Base-by-base conservation (phyloP, 1,284 basidiomycete species). In the Sporisorium iseilematis-ciliati region DNA sequence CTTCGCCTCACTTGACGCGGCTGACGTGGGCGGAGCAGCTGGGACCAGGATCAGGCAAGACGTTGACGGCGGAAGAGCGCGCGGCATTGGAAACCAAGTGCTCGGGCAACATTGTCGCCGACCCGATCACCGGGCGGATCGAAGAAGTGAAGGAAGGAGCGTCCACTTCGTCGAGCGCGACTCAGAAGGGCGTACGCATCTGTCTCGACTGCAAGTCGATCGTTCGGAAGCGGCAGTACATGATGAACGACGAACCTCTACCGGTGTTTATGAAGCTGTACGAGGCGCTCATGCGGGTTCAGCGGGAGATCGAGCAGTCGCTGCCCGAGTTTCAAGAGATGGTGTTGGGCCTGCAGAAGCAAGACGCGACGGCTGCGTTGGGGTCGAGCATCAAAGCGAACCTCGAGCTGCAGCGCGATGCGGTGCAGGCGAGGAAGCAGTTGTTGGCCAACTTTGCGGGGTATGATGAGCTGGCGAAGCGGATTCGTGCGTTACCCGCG, bases 401-500 rank as follows among this genome's bases (percentile, higher is more conserved):
- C 76, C 45, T 85, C 71, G 57, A 65, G 42, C 70, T 86, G 6
- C 82, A 86, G 33, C 68, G 80, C n/a, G 84, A 93, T 82, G 91
- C 91, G 2, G 88, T 91, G 11, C 88, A 88, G 3, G 89, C 90
- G 0, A 90, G 94, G 63, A 95, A 94, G 82, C 90, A 90, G 18
- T 89, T 97, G 11, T 85, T 97, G 8, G 91, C 92, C 50, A 90
- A 92, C 2, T 94, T 97, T 85, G 89, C 91, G 7, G 91, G 92
- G 63, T 98, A 97, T 85, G 96, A 99, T 80, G 89, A 90, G 48
- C 87, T 97, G 5, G 90, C 94, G 0, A 96, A 95, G 83, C 91
- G 91, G 35, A 93, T 98, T 77, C 89, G 90, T 55, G 88, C 87
- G 66, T 86, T 96, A 21, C 91, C n/a, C n/a, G n/a, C 92, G 7